Conservation (phyloP, 306 rosid genomes). For the Vigna mungo region DNA sequence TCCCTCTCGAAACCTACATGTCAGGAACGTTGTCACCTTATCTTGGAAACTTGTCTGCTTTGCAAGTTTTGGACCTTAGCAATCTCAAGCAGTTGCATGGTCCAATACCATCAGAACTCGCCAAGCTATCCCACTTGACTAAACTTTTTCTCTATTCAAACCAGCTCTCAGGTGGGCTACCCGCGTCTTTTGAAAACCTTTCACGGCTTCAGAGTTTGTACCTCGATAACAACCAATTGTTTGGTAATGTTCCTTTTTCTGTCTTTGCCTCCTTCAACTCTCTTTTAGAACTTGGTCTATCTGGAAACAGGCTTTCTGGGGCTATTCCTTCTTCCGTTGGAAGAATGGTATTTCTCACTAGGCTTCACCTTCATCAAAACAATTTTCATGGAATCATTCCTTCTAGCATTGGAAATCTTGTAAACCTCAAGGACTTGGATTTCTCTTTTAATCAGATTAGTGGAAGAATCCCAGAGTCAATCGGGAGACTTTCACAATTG, state of each 20-base stretch:
- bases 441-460: constrained; percentile 45
- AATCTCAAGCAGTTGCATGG: constrained; percentile 60
- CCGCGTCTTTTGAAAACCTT: constrained; percentile 45
- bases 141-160: constrained; percentile 60
- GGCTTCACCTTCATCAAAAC: constrained; percentile 64
- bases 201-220: constrained; percentile 49
- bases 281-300: constrained; percentile 57
- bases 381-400: constrained; percentile 55
- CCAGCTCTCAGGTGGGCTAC: constrained; percentile 54
- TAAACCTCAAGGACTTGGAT: constrained; percentile 57
- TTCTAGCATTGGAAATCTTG: constrained; percentile 51
- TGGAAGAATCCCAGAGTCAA: constrained; percentile 60
- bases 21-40: constrained; percentile 68
- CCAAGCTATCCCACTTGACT: constrained; percentile 49
- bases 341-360: constrained; percentile 43
- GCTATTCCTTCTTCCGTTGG: constrained; percentile 56
- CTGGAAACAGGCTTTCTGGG: constrained; percentile 59
- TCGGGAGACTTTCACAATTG: constrained; percentile 58
- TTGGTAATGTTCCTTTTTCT: constrained; percentile 51
- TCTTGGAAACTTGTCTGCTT: constrained; percentile 65
- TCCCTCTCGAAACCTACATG: constrained; percentile 59
- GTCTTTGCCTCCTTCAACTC: constrained; percentile 51
- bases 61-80: constrained; percentile 59
- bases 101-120: constrained; percentile 59
- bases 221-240: constrained; percentile 53